Base-by-base conservation (phyloP, 1,284 basidiomycete genomes). In the Naganishia cerealis region DNA sequence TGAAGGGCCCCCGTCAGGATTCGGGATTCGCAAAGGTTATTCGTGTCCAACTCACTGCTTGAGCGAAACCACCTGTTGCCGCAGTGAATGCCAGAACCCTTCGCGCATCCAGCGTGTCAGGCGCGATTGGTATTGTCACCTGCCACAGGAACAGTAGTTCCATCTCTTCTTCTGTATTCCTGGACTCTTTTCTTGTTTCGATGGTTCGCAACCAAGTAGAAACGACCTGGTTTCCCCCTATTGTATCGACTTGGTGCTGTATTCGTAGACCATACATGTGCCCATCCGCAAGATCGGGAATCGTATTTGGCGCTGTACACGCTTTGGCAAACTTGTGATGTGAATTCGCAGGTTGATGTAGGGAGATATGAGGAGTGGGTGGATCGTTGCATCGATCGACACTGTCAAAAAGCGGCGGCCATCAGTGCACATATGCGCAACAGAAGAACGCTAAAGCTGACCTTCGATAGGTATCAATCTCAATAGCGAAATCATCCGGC, bases 321-420 rank as follows among this genome's bases (percentile, higher is more conserved):
- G 72, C 72, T 12, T 78, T 66, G 0, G 74, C 72, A 57, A 75
- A 48, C 3, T 69, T 70, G 57, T 79, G 78, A 67, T 79, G 78
- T 0, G 77, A 74, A 52, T 76, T 59, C 0, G 76, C 74, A 8
- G 78, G 78, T 7, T 71, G 74, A 62, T 79, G 78, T 10, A 79
- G 66, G 0, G 78, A 79, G 55, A 79, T 75, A 58, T 79, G 78
- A 0, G 78, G 78, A 6, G 72, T 72, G 0, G 75, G 74, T 0
- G 78, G 78, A 57, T 79, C 78, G 26, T 71, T 69, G 12, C 77
- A 71, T 12, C 68, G 66, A 50, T 72, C 72, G 26, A 67, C 67
- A 36, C 71, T 71, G 53, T 3, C 21, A 13, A 50, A 38, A 24
- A 24, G 50, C 54, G 36, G 46, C 2, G 40, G 15, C 24, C 29